A percentile compares a stretch with the other conserved stretches of the same genome.
phyloP scores from a whole-genome alignment of 805 yeast species.

The Saccharomycopsis fodiens region DNA sequence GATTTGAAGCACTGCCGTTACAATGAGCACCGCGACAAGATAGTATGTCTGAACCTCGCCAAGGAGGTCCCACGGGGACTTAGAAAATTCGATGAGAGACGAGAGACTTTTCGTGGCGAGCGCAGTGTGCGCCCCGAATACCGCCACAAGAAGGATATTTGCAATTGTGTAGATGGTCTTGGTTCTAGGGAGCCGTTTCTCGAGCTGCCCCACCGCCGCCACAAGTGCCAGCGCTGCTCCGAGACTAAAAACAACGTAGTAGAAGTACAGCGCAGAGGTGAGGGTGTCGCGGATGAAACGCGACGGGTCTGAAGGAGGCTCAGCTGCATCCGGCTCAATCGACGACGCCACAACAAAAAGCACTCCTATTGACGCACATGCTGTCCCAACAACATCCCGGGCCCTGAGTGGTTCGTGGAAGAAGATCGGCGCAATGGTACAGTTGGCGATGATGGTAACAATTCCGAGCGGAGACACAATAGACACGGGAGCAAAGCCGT shows the following conservation, averaged over 20 bases:
- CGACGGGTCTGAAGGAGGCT: conserved; percentile 23
- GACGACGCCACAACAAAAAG: conserved; percentile 34
- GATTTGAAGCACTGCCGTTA: conserved; percentile 37
- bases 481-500: conserved; percentile 41
- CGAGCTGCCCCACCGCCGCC: neutral
- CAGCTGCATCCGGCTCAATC: conserved; percentile 21
- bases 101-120: conserved; percentile 36
- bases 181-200: neutral
- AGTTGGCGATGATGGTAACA: conserved; percentile 39
- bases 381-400: conserved; percentile 33
- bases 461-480: conserved; percentile 44
- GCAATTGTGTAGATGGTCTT: conserved; percentile 23
- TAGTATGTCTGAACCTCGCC: conserved; percentile 27
- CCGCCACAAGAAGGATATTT: conserved; percentile 33
- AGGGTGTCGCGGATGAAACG: conserved; percentile 25
- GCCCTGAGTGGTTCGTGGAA: conserved; percentile 33
- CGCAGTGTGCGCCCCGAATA: conserved; percentile 42
- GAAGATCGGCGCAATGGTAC: conserved; percentile 40
- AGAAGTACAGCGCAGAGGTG: conserved; percentile 23
- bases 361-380: conserved; percentile 35
- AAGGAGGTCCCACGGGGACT: conserved; percentile 3
- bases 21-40: conserved; percentile 27
- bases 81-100: conserved; percentile 26
- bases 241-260: conserved; percentile 23
- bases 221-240: neutral